phyloP scores from a whole-genome alignment of 164 flowering plant genomes.

The Sextonia rubra region DNA sequence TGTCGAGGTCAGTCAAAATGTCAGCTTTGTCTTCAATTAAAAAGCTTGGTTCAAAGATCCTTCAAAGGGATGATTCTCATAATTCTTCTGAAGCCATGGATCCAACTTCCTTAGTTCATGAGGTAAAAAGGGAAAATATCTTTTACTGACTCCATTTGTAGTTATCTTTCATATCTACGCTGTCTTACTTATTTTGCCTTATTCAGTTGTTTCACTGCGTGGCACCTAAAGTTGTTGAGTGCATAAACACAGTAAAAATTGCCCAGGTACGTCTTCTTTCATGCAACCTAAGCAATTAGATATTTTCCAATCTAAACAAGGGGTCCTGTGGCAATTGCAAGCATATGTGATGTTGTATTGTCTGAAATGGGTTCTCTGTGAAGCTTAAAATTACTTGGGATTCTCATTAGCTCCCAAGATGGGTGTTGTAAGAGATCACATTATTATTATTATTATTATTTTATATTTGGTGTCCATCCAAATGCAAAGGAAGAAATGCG shows the following conservation, averaged over 20 bases:
- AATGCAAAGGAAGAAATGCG: not conserved
- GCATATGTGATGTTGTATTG: not conserved
- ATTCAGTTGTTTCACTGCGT: conserved; percentile 50
- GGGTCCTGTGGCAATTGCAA: not conserved
- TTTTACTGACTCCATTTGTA: not conserved
- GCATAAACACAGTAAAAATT: conserved; percentile 69
- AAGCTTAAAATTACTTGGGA: not conserved
- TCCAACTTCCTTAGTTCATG: conserved; percentile 36
- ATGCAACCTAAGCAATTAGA: not conserved
- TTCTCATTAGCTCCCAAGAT: too few relatives aligned
- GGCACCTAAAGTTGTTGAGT: conserved; percentile 55
- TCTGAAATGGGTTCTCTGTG: conserved; percentile 1
- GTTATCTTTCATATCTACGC: not conserved
- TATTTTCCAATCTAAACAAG: not conserved
- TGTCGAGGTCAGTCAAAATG: conserved; percentile 59
- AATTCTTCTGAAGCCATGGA: conserved; percentile 25
- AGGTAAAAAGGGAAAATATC: conserved; percentile 41
- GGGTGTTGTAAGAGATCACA: too few relatives aligned
- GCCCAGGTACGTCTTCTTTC: conserved; percentile 56
- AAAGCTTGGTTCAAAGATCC: conserved; percentile 64
- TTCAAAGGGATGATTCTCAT: conserved; percentile 19
- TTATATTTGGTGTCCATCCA: not conserved
- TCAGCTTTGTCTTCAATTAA: conserved; percentile 60
- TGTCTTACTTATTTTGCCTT: conserved; percentile 15
- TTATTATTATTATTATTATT: too few relatives aligned